A percentile compares a stretch with the other conserved stretches of the same genome.
Evolutionary conservation across 768 basidiomycete species (phyloP).

Genomic region (Glaciozyma martinii): DNA sequence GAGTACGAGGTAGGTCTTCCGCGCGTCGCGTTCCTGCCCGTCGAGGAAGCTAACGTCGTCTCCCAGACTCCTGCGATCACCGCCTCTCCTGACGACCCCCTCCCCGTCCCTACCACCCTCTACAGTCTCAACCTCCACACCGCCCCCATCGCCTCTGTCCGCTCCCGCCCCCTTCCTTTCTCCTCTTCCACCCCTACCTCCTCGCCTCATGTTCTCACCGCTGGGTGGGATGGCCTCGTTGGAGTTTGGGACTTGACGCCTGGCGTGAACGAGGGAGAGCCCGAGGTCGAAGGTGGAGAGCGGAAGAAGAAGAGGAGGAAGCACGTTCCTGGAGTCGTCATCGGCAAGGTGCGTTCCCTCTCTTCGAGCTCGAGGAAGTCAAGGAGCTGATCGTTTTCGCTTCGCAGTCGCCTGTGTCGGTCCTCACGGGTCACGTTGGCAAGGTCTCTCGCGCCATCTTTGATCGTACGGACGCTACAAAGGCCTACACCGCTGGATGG

Average conservation of each 20-base stretch:
- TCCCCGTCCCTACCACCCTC: constrained; percentile 44
- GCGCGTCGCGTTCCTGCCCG: not conserved
- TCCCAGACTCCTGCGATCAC: constrained; percentile 31
- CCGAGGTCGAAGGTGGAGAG: constrained; percentile 42
- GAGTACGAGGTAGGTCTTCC: constrained; percentile 19
- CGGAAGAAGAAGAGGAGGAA: constrained; percentile 61
- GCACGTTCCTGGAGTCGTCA: constrained; percentile 45
- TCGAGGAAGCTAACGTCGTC: not conserved
- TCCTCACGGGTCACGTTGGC: constrained; percentile 74
- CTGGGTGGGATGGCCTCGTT: constrained; percentile 78
- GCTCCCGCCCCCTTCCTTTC: constrained; percentile 38
- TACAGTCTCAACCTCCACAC: constrained; percentile 78
- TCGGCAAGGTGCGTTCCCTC: constrained; percentile 44
- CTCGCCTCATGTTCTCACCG: constrained; percentile 61
- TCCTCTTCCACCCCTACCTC: constrained; percentile 36
- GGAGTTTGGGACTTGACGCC: constrained; percentile 73
- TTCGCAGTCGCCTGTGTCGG: constrained; percentile 51
- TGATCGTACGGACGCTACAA: constrained; percentile 27
- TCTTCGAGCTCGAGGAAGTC: not conserved
- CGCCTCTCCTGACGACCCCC: constrained; percentile 38
- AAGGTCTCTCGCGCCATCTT: constrained; percentile 69
- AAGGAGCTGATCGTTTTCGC: constrained; percentile 27
- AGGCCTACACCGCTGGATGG: constrained; percentile 72
- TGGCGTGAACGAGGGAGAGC: constrained; percentile 51
- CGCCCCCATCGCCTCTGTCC: constrained; percentile 63